phyloP scores from a whole-genome alignment of 805 yeast genomes.

The Saturnispora gosingensis region DNA sequence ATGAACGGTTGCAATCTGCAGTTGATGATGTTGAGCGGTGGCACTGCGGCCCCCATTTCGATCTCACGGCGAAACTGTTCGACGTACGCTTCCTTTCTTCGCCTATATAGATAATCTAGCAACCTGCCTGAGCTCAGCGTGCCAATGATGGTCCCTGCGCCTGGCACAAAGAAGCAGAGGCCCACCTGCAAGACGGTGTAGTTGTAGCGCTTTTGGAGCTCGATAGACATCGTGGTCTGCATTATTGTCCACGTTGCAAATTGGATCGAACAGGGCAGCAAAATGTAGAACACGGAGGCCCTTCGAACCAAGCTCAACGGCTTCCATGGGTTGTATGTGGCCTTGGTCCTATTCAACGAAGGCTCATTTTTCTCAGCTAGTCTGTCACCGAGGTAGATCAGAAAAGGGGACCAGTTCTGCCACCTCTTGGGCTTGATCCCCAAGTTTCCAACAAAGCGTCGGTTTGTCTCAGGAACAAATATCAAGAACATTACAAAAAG shows the following conservation, averaged over 20 bases:
- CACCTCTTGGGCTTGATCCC: conserved; percentile 41
- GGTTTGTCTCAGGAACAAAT: conserved; percentile 64
- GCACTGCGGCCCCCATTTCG: background rate
- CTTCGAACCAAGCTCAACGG: conserved; percentile 14
- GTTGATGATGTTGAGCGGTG: conserved; percentile 4
- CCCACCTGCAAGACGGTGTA: conserved; percentile 54
- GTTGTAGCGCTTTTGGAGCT: conserved; percentile 40
- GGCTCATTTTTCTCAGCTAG: conserved; percentile 22
- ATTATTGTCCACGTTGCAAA: conserved; percentile 65
- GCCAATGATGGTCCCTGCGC: conserved; percentile 55
- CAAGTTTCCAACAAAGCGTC: conserved; percentile 69
- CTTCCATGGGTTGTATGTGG: conserved; percentile 22
- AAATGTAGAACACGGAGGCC: conserved; percentile 29
- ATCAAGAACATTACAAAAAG: conserved; percentile 28
- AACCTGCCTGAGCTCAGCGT: conserved; percentile 49
- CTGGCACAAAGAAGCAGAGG: conserved; percentile 64
- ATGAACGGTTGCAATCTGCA: background rate
- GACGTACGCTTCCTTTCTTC: conserved; percentile 25
- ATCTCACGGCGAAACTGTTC: conserved; percentile 12
- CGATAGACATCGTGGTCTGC: conserved; percentile 55
- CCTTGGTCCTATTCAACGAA: conserved; percentile 10
- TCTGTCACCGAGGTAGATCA: conserved; percentile 25
- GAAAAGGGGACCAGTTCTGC: conserved; percentile 38
- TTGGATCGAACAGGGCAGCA: conserved; percentile 52
- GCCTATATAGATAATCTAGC: conserved; percentile 42